Percentiles rank a stretch among this genome's conserved stretches.
Conservation (phyloP, 1,139 yeast species). For the Diutina sp. region DNA sequence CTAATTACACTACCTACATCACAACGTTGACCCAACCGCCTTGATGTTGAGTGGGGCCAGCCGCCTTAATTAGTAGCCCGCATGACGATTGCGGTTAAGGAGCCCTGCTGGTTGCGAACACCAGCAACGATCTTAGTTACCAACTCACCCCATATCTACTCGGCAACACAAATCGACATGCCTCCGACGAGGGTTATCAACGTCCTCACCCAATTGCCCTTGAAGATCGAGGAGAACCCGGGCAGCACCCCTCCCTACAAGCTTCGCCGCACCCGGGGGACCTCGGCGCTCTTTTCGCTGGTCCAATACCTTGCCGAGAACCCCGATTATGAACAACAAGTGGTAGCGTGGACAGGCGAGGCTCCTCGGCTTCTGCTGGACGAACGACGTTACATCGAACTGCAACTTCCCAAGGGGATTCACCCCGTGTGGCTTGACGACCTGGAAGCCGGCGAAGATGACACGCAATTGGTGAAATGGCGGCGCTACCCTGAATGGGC, state of each 20-base stretch:
- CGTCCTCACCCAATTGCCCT: constrained; percentile 59
- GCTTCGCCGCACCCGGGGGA: constrained; percentile 62
- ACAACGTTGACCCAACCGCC: background rate
- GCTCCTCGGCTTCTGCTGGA: constrained; percentile 37
- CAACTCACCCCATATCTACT: background rate
- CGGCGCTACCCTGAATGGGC: constrained; percentile 79
- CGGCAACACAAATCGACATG: background rate
- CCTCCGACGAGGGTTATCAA: constrained; percentile 18
- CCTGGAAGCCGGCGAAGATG: constrained; percentile 38
- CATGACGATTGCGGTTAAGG: background rate
- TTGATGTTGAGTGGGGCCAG: background rate
- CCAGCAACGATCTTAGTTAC: background rate
- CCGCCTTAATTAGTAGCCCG: background rate
- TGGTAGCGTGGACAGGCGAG: constrained; percentile 96
- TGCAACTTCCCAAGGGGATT: constrained; percentile 28
- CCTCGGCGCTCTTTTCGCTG: constrained; percentile 74
- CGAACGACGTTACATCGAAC: constrained; percentile 39
- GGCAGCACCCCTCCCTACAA: constrained; percentile 27
- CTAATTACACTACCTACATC: no score
- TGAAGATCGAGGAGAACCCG: constrained; percentile 28
- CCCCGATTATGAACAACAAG: constrained; percentile 75
- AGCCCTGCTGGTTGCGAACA: background rate
- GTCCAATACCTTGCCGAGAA: constrained; percentile 50
- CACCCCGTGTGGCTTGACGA: constrained; percentile 29
- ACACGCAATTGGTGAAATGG: constrained; percentile 41